Conservation (phyloP, 441 rosid genomes). For the Cnidoscolus chayamansa region DNA sequence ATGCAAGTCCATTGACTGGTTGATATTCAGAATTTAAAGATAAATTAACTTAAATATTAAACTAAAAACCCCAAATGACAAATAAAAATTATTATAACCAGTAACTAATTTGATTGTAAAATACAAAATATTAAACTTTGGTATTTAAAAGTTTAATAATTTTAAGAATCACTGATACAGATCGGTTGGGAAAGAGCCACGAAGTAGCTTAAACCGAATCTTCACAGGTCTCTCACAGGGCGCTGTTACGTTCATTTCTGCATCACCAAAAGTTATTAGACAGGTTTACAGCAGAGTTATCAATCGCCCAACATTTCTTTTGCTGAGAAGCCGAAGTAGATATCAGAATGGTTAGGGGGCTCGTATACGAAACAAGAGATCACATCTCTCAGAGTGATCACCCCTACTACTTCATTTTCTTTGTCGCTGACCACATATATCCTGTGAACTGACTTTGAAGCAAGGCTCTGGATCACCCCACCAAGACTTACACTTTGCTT, state of each 20-base stretch:
- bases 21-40: no score
- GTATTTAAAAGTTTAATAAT: no score
- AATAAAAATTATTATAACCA: no score
- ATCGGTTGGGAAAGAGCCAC: constrained; percentile 21
- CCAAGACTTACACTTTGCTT: constrained; percentile 54
- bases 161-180: constrained; percentile 26
- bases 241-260: not conserved
- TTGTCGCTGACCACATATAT: constrained; percentile 48
- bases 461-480: constrained; percentile 60
- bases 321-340: constrained; percentile 52
- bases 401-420: constrained; percentile 59
- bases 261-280: constrained; percentile 7
- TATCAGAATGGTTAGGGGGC: constrained; percentile 64
- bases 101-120: no score
- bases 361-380: constrained; percentile 80
- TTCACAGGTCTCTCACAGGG: not conserved
- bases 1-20: no score
- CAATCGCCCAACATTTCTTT: constrained; percentile 49
- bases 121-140: no score
- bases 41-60: no score
- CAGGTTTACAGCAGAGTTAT: constrained; percentile 23
- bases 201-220: constrained; percentile 14
- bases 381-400: constrained; percentile 83
- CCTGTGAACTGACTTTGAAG: constrained; percentile 66
- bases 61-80: no score